phyloP scores from a whole-genome alignment of 148 eudicot genomes.

The Limonium bicolor region DNA sequence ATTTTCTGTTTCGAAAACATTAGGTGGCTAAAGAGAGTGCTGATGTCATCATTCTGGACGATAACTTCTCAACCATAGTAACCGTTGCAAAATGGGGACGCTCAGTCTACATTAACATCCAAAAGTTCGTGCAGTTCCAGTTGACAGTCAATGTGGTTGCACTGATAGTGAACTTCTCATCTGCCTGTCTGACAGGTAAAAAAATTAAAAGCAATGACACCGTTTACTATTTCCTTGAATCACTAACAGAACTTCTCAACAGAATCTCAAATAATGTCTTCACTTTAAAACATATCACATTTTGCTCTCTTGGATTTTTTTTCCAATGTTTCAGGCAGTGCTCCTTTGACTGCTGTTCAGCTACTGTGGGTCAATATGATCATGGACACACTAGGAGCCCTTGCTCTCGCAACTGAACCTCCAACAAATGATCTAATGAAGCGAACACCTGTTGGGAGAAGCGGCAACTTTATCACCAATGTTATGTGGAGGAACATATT shows the following conservation, averaged over 20 bases:
- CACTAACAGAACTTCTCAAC: neutral
- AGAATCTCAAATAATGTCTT: neutral
- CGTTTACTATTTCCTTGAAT: too few relatives aligned
- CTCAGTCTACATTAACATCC: slow-evolving; percentile 87
- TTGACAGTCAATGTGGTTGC: slow-evolving; percentile 94
- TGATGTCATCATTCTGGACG: slow-evolving; percentile 93
- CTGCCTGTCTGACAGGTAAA: slow-evolving; percentile 89
- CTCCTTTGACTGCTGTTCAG: slow-evolving; percentile 97
- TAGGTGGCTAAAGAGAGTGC: slow-evolving; percentile 99
- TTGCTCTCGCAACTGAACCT: slow-evolving; percentile 95
- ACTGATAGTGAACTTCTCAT: slow-evolving; percentile 74
- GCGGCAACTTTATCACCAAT: slow-evolving; percentile 67
- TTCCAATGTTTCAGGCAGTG: slow-evolving; percentile 36
- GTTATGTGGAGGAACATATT: slow-evolving; percentile 98
- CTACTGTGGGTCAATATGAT: slow-evolving; percentile 99
- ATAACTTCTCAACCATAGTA: slow-evolving; percentile 94
- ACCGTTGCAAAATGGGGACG: slow-evolving; percentile 99
- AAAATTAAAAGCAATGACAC: too few relatives aligned
- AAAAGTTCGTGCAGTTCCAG: slow-evolving; percentile 95
- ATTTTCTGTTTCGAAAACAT: neutral
- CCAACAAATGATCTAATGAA: slow-evolving; percentile 86
- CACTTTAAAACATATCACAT: neutral
- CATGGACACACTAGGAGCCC: slow-evolving; percentile 97
- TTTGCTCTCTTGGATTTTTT: neutral
- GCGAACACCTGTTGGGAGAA: slow-evolving; percentile 78